Conservation (phyloP, 1,139 yeast species). For the Hemisphaericaspora xylanilytica region DNA sequence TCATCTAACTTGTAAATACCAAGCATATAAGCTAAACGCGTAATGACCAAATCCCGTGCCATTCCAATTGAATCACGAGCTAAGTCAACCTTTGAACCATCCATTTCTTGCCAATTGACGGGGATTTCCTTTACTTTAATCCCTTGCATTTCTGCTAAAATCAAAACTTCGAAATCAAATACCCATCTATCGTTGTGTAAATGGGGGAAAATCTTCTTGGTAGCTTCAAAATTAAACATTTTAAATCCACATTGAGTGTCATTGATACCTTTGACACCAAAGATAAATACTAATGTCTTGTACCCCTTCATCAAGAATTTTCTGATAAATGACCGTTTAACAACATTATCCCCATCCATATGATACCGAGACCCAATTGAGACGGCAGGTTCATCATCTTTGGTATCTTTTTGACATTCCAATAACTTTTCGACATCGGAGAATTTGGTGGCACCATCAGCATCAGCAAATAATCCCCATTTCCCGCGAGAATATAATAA, state of each 20-base stretch:
- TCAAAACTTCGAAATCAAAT: slow-evolving; percentile 88
- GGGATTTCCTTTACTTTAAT: slow-evolving; percentile 75
- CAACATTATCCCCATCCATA: slow-evolving; percentile 95
- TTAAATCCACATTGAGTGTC: slow-evolving; percentile 99
- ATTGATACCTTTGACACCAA: slow-evolving; percentile 81
- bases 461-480: slow-evolving; percentile 86
- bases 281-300: slow-evolving; percentile 78
- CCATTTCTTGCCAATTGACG: slow-evolving; percentile 96
- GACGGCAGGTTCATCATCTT: slow-evolving; percentile 45
- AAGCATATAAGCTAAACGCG: slow-evolving; percentile 80
- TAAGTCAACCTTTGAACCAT: slow-evolving; percentile 88
- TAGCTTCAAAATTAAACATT: slow-evolving; percentile 73
- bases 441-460: slow-evolving; percentile 93
- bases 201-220: slow-evolving; percentile 69
- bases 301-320: slow-evolving; percentile 92
- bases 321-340: slow-evolving; percentile 81
- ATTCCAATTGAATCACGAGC: slow-evolving; percentile 87
- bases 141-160: slow-evolving; percentile 70
- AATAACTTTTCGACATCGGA: slow-evolving; percentile 61
- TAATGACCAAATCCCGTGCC: slow-evolving; percentile 95
- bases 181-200: slow-evolving; percentile 99
- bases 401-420: slow-evolving; percentile 28
- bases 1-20: slow-evolving; percentile 65
- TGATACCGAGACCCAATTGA: slow-evolving; percentile 96
- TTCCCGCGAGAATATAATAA: slow-evolving; percentile 72